phyloP scores from a whole-genome alignment of 768 basidiomycete species.

The Phlegmacium glaucopus region DNA sequence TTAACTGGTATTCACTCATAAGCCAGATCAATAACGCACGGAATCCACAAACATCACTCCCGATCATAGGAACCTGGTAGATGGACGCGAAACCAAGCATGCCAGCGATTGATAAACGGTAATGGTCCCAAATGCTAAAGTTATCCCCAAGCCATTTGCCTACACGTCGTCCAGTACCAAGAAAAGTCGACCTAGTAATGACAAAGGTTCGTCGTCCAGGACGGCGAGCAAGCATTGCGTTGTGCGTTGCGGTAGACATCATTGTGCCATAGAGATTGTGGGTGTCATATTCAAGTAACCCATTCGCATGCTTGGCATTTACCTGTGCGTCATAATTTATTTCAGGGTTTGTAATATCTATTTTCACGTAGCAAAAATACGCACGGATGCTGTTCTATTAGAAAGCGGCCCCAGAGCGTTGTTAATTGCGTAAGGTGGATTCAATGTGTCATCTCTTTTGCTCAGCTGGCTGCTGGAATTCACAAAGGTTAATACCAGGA shows the following conservation, averaged over 20 bases:
- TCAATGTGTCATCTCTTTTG: slow-evolving; percentile 36
- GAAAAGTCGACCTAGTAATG: slow-evolving; percentile 74
- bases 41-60: slow-evolving; percentile 71
- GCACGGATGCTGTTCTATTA: slow-evolving; percentile 50
- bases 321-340: slow-evolving; percentile 25
- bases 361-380: slow-evolving; percentile 13
- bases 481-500: too few species aligned
- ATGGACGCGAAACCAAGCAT: slow-evolving; percentile 64
- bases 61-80: slow-evolving; percentile 74
- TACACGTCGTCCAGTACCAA: slow-evolving; percentile 62
- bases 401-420: slow-evolving; percentile 55
- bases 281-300: slow-evolving; percentile 54
- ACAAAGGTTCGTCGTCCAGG: slow-evolving; percentile 59
- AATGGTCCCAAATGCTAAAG: slow-evolving; percentile 55
- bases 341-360: background rate
- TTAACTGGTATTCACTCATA: background rate
- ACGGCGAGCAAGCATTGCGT: slow-evolving; percentile 60
- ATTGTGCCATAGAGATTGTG: slow-evolving; percentile 71
- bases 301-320: slow-evolving; percentile 51
- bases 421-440: slow-evolving; percentile 57
- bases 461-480: too few species aligned
- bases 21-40: slow-evolving; percentile 29
- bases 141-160: slow-evolving; percentile 78
- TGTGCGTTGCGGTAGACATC: slow-evolving; percentile 62
- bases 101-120: slow-evolving; percentile 56